phyloP scores from a whole-genome alignment of 139 green algal genomes.

The Tetradesmus lagerheimii region DNA sequence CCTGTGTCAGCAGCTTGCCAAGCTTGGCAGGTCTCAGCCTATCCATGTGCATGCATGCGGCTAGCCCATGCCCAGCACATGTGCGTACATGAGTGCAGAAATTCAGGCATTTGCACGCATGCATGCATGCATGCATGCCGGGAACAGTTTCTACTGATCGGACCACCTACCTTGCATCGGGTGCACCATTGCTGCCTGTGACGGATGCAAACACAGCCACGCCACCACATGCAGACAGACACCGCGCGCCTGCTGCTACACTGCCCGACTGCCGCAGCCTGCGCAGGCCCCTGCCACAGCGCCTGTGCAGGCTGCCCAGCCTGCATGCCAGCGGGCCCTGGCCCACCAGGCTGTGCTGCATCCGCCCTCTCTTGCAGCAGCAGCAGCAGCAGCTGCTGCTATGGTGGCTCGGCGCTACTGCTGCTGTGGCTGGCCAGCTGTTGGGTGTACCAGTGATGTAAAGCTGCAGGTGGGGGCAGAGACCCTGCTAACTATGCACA shows the following conservation, averaged over 20 bases:
- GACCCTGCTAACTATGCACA: too few species aligned
- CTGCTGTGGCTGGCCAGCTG: not conserved
- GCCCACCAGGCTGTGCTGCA: not conserved
- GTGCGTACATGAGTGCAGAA: not conserved
- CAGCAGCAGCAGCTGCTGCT: not conserved
- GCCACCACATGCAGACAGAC: not conserved
- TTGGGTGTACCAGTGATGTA: too few species aligned
- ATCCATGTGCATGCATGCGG: not conserved
- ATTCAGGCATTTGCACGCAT: not conserved
- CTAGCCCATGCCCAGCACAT: not conserved
- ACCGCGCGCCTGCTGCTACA: not conserved
- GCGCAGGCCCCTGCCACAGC: not conserved
- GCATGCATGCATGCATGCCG: not conserved
- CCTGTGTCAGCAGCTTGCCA: not conserved
- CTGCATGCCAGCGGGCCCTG: not conserved
- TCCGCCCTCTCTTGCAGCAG: not conserved
- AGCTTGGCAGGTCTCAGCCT: not conserved
- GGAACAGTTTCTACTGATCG: too few species aligned
- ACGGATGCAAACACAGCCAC: not conserved
- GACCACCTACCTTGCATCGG: not conserved
- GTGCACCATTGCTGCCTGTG: not conserved
- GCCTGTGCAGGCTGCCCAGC: not conserved
- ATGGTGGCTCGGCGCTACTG: not conserved
- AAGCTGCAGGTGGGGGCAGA: too few species aligned
- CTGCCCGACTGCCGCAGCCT: not conserved